A percentile compares a stretch with the other conserved stretches of the same genome.
Evolutionary conservation across 2,329 filamentous ascomycete genomes (phyloP).

Genomic region (Chrysoporthe cubensis): DNA sequence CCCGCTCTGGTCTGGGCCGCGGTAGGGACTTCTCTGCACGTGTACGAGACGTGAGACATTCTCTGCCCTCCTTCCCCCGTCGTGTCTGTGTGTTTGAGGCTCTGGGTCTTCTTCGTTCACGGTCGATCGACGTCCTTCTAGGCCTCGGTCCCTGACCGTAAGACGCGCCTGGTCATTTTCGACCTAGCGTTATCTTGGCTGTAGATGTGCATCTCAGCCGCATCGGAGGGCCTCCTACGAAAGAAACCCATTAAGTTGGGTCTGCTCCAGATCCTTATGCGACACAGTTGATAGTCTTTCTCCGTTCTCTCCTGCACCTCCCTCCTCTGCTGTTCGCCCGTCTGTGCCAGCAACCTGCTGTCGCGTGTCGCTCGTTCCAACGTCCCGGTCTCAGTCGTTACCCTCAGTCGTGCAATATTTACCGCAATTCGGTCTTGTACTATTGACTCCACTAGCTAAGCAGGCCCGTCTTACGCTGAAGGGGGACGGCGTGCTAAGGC

Average conservation of each 20-base stretch:
- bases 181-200: slow-evolving; percentile 1
- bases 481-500: neutral
- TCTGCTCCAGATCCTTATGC: neutral
- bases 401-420: neutral
- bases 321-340: neutral
- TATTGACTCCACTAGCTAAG: neutral
- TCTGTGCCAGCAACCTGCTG: neutral
- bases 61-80: too few relatives aligned
- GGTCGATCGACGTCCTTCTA: neutral
- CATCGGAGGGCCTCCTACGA: neutral
- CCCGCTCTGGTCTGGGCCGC: too few relatives aligned
- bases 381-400: neutral
- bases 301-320: neutral
- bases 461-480: neutral
- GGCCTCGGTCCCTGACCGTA: neutral
- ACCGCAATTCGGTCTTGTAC: neutral
- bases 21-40: too few relatives aligned
- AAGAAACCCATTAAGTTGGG: neutral
- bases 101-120: too few relatives aligned
- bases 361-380: slow-evolving; percentile 4
- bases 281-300: neutral
- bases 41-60: too few relatives aligned
- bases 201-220: neutral
- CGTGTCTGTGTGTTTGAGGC: too few relatives aligned
- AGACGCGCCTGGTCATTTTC: neutral